A percentile compares a stretch with the other conserved stretches of the same genome.
phyloP scores from a whole-genome alignment of 495 filamentous ascomycete genomes.

The Penicillium roqueforti region DNA sequence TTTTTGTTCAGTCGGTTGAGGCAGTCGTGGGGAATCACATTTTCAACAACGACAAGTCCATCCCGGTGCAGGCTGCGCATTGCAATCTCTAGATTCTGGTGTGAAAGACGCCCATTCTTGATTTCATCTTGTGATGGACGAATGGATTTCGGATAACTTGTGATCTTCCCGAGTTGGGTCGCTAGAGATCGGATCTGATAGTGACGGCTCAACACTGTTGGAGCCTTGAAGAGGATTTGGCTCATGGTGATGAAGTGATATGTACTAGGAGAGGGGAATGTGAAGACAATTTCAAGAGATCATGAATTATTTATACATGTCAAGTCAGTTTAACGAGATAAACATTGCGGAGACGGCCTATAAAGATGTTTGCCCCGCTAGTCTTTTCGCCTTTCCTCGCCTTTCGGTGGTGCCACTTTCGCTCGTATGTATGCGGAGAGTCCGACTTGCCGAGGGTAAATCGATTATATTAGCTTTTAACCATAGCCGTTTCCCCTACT shows the following conservation, averaged over 20 bases:
- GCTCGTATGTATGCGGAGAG: neutral
- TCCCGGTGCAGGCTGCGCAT: slow-evolving; percentile 46
- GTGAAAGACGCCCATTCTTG: slow-evolving; percentile 15
- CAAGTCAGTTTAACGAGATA: neutral
- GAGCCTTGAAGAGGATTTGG: neutral
- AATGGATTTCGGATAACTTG: slow-evolving; percentile 16
- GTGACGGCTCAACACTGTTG: neutral
- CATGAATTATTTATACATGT: neutral
- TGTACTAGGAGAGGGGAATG: neutral
- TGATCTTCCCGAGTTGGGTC: neutral
- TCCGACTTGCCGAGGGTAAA: neutral
- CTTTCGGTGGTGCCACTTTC: neutral
- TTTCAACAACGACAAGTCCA: slow-evolving; percentile 49
- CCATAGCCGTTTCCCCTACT: too few species aligned
- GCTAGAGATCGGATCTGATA: neutral
- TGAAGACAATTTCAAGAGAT: too few species aligned
- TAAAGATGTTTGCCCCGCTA: neutral
- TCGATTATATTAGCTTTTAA: neutral
- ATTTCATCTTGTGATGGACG: slow-evolving; percentile 18
- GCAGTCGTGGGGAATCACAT: slow-evolving; percentile 39
- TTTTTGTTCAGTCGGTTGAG: slow-evolving; percentile 48
- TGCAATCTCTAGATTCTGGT: slow-evolving; percentile 46
- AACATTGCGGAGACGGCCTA: neutral
- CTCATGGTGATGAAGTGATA: neutral
- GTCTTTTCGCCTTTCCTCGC: neutral